Conservation (phyloP, 2,329 filamentous ascomycete species). For the Claviceps sp. region DNA sequence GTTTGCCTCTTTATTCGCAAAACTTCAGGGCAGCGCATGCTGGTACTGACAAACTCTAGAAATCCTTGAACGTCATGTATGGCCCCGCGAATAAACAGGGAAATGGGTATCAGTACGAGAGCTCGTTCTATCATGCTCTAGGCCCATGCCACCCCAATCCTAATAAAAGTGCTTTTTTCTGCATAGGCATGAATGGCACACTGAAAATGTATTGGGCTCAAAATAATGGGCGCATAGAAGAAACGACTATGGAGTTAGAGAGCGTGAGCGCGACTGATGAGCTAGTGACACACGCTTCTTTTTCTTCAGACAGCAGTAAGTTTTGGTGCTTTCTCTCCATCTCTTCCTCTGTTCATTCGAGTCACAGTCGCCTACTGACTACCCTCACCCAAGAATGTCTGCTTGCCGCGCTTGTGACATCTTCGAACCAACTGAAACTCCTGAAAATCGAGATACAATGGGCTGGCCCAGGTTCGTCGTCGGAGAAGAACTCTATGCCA, state of each 20-base stretch:
- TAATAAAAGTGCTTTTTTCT: constrained; percentile 60
- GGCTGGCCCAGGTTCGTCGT: constrained; percentile 40
- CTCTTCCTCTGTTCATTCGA: background rate
- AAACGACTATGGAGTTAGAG: constrained; percentile 61
- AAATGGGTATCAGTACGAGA: constrained; percentile 55
- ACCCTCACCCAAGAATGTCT: constrained; percentile 30
- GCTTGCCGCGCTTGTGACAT: constrained; percentile 53
- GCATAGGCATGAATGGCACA: constrained; percentile 59
- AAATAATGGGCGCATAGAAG: constrained; percentile 56
- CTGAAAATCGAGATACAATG: constrained; percentile 64
- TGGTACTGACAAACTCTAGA: constrained; percentile 14
- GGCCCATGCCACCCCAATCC: constrained; percentile 62
- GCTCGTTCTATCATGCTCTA: constrained; percentile 48
- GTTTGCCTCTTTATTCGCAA: too few relatives aligned
- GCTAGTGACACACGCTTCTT: constrained; percentile 65
- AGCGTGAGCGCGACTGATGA: constrained; percentile 59
- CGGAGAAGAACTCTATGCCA: constrained; percentile 39
- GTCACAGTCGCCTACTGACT: background rate
- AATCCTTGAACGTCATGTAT: constrained; percentile 33
- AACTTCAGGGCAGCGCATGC: background rate
- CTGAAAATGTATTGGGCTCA: constrained; percentile 70
- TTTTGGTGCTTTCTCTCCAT: background rate
- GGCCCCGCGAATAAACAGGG: constrained; percentile 52
- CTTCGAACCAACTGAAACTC: constrained; percentile 58
- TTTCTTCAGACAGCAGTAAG: constrained; percentile 62